Conservation (phyloP, 2,329 filamentous ascomycete genomes). For the Scytalidium sp. region DNA sequence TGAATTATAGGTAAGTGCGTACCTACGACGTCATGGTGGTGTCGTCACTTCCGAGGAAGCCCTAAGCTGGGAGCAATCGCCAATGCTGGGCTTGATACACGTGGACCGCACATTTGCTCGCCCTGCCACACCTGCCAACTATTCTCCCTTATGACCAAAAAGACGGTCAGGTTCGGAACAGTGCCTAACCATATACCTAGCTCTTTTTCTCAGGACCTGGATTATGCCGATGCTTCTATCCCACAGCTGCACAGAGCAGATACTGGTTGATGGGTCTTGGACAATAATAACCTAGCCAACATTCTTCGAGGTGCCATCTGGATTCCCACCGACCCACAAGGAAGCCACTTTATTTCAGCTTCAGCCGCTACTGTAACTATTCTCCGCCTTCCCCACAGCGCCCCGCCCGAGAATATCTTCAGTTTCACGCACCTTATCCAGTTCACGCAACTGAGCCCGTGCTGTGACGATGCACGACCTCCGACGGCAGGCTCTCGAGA, state of each 20-base stretch:
- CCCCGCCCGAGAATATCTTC: neutral
- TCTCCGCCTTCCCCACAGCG: neutral
- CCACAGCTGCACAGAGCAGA: neutral
- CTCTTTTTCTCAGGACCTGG: neutral
- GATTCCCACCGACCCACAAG: neutral
- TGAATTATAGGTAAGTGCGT: too few species aligned
- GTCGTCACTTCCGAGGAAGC: too few species aligned
- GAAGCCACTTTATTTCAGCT: neutral
- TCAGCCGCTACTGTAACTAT: neutral
- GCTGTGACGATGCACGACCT: slow-evolving; percentile 40
- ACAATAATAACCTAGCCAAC: neutral
- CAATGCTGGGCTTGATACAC: too few species aligned
- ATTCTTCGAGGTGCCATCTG: neutral
- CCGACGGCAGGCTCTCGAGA: slow-evolving; percentile 53
- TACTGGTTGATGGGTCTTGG: neutral
- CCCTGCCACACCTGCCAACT: too few species aligned
- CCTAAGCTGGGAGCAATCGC: too few species aligned
- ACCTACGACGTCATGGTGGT: too few species aligned
- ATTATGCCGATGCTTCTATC: neutral
- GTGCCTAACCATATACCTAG: neutral
- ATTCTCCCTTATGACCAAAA: too few species aligned
- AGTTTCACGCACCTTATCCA: neutral
- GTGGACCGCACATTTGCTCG: too few species aligned
- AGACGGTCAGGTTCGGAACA: neutral
- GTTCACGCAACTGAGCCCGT: neutral